Base-by-base conservation (phyloP, 176 grass and related monocot species). In the Secale cereale region DNA sequence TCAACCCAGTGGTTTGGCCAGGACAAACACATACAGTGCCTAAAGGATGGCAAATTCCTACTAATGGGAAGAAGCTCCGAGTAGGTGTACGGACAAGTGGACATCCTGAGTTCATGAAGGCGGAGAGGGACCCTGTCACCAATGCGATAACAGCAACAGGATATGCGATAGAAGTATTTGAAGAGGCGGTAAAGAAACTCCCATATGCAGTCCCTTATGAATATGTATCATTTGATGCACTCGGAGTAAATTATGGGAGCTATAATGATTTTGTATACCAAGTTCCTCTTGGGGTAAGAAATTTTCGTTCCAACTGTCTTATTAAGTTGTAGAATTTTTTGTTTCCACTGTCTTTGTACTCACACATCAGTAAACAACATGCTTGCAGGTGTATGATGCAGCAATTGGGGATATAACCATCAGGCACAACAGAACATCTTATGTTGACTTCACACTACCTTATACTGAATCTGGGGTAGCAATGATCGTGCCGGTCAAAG, bases 391-490 rank as follows among this genome's bases (percentile, higher is more conserved):
- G 60, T 87, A 85, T 27, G 80, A 92, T 10, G 80, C 40, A 1
- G 74, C 70, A 39, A 91, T 95, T 14, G 90, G 76, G 5, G 90
- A 95, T 37, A 83, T 87, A 77, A 95, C 91, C 5, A 95, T 92
- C 46, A 87, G 83, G 12, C 85, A 82, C 74, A 81, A 92, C 19
- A 85, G 90, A 65, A 89, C 83, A 19, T 78, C 50, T 17, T 87
- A 46, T 65, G 72, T 17, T 2, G 91, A 95, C 59, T 95, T 92
- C 52, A 87, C 93, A 4, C 57, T 85, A 29, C 93, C 90, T 3
- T 92, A 91, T 86, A 89, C 75, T 15, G 83, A 69, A 50, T 89
- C 90, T 3, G 88, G 83, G 3, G 45, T 95, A 28, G 81, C 86
- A 78, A 89, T 95, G 71, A 76, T 89, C 40, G 91, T 92, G 3